Conservation (phyloP, 2,329 filamentous ascomycete species). For the Trichoderma semiorbis region DNA sequence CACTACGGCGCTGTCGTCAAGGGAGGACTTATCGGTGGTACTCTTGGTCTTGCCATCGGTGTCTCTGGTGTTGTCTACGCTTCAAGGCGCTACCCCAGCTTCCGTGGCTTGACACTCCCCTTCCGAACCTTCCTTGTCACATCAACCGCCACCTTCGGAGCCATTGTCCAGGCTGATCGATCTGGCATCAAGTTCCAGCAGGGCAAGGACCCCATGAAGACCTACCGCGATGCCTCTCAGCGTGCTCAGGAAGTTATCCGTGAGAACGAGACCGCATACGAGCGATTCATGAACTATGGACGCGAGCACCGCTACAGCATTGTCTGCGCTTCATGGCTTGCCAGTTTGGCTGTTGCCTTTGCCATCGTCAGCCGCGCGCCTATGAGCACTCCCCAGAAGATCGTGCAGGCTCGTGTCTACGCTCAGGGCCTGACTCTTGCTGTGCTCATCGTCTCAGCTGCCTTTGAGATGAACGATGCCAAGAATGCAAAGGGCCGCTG, state of each 20-base stretch:
- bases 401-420: slow-evolving; percentile 92
- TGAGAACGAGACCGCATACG: slow-evolving; percentile 51
- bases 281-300: slow-evolving; percentile 70
- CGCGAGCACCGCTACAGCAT: slow-evolving; percentile 81
- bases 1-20: slow-evolving; percentile 81
- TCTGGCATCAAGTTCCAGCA: slow-evolving; percentile 62
- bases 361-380: slow-evolving; percentile 73
- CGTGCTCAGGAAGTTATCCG: slow-evolving; percentile 53
- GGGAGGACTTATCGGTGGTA: slow-evolving; percentile 72
- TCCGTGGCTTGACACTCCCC: slow-evolving; percentile 79
- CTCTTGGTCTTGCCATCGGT: slow-evolving; percentile 65
- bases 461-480: slow-evolving; percentile 76
- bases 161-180: slow-evolving; percentile 86
- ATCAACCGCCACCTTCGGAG: slow-evolving; percentile 75
- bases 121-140: slow-evolving; percentile 89
- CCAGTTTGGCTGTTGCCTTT: slow-evolving; percentile 72
- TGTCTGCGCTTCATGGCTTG: slow-evolving; percentile 77
- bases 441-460: slow-evolving; percentile 77
- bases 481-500: slow-evolving; percentile 72
- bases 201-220: slow-evolving; percentile 60
- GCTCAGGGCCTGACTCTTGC: slow-evolving; percentile 85
- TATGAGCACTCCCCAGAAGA: slow-evolving; percentile 73
- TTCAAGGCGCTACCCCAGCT: slow-evolving; percentile 67
- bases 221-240: slow-evolving; percentile 61
- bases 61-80: slow-evolving; percentile 64